Evolutionary conservation across 2,329 filamentous ascomycete genomes (phyloP).

Genomic region (Teratosphaeria gauchensis): DNA sequence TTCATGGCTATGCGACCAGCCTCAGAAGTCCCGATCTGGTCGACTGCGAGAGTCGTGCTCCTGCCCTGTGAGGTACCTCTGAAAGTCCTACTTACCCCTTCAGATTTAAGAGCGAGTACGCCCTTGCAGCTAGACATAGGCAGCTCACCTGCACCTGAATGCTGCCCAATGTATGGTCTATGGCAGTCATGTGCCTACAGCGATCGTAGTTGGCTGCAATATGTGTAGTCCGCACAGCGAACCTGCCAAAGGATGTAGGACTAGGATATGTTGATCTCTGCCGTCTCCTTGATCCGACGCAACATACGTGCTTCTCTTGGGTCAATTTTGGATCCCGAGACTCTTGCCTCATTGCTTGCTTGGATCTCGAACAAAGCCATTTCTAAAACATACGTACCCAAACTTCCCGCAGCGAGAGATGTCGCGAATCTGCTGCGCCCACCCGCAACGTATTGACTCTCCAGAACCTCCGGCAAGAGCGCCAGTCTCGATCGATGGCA

Average conservation of each 20-base stretch:
- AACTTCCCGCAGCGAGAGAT: neutral
- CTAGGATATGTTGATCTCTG: neutral
- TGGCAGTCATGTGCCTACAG: neutral
- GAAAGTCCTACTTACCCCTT: too few species aligned
- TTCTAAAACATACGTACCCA: neutral
- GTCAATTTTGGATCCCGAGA: neutral
- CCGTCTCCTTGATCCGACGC: neutral
- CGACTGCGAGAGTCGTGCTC: too few species aligned
- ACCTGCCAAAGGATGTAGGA: neutral
- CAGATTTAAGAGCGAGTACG: too few species aligned
- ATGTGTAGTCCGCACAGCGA: neutral
- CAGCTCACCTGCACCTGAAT: neutral
- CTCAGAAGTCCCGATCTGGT: too few species aligned
- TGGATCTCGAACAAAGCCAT: neutral
- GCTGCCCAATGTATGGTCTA: neutral
- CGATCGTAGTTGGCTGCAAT: neutral
- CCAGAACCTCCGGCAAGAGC: slow-evolving; percentile 11
- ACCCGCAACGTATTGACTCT: slow-evolving; percentile 11
- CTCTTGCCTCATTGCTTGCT: neutral
- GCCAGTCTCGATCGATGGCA: slow-evolving; percentile 8
- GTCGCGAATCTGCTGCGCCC: slow-evolving; percentile 13
- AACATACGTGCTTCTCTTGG: neutral
- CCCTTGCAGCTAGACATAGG: too few species aligned
- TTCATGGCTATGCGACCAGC: too few species aligned
- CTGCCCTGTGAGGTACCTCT: too few species aligned